Base-by-base conservation (phyloP, 768 basidiomycete genomes). In the Botryobasidium botryosum region DNA sequence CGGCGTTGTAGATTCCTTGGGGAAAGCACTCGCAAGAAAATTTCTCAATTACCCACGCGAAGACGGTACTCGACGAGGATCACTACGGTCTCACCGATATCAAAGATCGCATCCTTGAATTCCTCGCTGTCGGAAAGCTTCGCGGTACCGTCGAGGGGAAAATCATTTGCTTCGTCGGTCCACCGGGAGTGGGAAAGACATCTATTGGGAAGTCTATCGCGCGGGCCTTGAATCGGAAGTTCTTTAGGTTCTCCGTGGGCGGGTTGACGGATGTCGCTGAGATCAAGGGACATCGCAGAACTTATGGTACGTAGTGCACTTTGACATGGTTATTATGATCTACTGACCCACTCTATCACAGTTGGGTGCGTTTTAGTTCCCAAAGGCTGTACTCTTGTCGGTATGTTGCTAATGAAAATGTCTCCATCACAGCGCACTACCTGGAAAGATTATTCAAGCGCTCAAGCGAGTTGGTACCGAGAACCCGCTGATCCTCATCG, bases 151-250 rank as follows among this genome's bases (percentile, higher is more conserved):
- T 97, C 15, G 71, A 97, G 56, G 94, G 92, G 53, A 99, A 99
- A 68, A 99, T 99, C 54, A 79, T 97, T 33, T 92, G 90, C 55
- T 73, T 99, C 20, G 86, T 82, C 31, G 94, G 94, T 13, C 94
- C 94, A 7, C 94, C 92, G 3, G 92, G 92, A 57, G 94, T 99
- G 3, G 92, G 92, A 32, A 96, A 97, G 67, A 97, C 92, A 3
- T 80, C 77, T 45, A 94, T 97, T 35, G 92, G 91, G 39, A 91
- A 91, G 67, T 84, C 79, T 2, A 94, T 99, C 41, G 80, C 94
- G 0, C 72, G 88, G 13, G 91, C 92, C 3, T 66, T 99, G 20
- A 77, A 80, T 23, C 64, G 92, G 48, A 79, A 87, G 59, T 97
- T 97, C 65, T 97, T 91, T 74, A 72, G 90, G 39, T 94, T 99